Evolutionary conservation across 2,329 filamentous ascomycete genomes (phyloP).

Genomic region (Cryoendolithus antarcticus): DNA sequence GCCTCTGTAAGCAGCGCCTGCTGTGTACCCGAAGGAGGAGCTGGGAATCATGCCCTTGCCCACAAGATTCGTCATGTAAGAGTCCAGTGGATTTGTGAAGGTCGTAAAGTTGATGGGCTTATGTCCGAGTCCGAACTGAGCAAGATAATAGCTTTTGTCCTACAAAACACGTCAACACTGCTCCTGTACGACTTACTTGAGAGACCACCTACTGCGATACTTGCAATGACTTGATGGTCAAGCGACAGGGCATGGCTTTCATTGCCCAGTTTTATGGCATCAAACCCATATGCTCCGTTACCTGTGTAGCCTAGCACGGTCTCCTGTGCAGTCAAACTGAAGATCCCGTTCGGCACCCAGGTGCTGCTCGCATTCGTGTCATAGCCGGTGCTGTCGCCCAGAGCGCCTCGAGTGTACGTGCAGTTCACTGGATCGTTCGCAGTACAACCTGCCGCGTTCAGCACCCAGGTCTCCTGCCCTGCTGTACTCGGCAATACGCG

Average conservation of each 20-base stretch:
- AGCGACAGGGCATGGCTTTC: constrained; percentile 6
- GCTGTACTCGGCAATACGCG: constrained; percentile 17
- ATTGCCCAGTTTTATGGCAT: constrained; percentile 26
- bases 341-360: constrained; percentile 19
- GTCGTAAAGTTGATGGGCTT: constrained; percentile 27
- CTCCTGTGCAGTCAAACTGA: constrained; percentile 17
- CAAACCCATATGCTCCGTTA: constrained; percentile 54
- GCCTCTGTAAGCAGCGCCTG: constrained; percentile 22
- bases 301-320: constrained; percentile 37
- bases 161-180: constrained; percentile 1
- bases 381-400: constrained; percentile 14
- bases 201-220: constrained; percentile 9
- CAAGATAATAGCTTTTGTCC: constrained; percentile 25
- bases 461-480: constrained; percentile 23
- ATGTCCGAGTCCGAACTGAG: constrained; percentile 25
- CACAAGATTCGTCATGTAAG: constrained; percentile 20
- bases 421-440: constrained; percentile 15
- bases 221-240: constrained; percentile 24
- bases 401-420: constrained; percentile 17
- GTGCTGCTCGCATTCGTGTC: constrained; percentile 11
- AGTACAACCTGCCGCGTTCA: constrained; percentile 21
- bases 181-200: no score
- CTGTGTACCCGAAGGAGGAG: constrained; percentile 28
- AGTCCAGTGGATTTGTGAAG: constrained; percentile 21
- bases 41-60: constrained; percentile 23